Evolutionary conservation across 371 early-diverging fungal species (phyloP).

Genomic region (Mucor circinelloides): DNA sequence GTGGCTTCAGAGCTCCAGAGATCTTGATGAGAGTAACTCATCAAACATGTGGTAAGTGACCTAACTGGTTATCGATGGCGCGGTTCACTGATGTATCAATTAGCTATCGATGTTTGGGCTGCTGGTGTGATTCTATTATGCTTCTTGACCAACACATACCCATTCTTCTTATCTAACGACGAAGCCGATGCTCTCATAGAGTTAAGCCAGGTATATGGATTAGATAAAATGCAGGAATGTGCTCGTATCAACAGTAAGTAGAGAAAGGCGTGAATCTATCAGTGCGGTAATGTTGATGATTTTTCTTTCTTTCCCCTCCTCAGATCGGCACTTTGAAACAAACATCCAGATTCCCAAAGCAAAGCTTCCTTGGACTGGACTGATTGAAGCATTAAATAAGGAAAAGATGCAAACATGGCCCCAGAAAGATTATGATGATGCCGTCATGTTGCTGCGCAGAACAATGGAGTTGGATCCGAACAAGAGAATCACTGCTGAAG

Average conservation of each 20-base stretch:
- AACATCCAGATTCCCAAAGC: constrained; percentile 57
- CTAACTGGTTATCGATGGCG: too few relatives aligned
- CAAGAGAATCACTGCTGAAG: constrained; percentile 57
- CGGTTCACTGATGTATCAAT: not conserved
- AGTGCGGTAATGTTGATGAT: too few relatives aligned
- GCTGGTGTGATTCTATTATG: constrained; percentile 92
- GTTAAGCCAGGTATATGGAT: constrained; percentile 89
- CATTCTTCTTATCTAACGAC: constrained; percentile 91
- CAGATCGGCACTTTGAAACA: constrained; percentile 64
- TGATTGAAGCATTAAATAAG: constrained; percentile 36
- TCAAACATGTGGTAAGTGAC: constrained; percentile 78
- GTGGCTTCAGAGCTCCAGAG: constrained; percentile 98
- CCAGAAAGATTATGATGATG: constrained; percentile 29
- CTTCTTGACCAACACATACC: constrained; percentile 84
- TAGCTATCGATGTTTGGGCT: constrained; percentile 94
- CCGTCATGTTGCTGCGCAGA: constrained; percentile 49
- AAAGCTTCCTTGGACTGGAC: constrained; percentile 38
- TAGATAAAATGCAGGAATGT: constrained; percentile 72
- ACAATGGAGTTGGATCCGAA: constrained; percentile 46
- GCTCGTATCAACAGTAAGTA: constrained; percentile 65
- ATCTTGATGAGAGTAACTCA: constrained; percentile 84
- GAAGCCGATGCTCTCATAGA: constrained; percentile 94
- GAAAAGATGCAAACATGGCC: constrained; percentile 20
- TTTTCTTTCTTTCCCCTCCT: too few relatives aligned
- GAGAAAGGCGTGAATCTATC: too few relatives aligned